Evolutionary conservation across 805 yeast species (phyloP), one percentile per base, ranked within the genome.

Genomic region (Tetrapisispora arboricola): DNA sequence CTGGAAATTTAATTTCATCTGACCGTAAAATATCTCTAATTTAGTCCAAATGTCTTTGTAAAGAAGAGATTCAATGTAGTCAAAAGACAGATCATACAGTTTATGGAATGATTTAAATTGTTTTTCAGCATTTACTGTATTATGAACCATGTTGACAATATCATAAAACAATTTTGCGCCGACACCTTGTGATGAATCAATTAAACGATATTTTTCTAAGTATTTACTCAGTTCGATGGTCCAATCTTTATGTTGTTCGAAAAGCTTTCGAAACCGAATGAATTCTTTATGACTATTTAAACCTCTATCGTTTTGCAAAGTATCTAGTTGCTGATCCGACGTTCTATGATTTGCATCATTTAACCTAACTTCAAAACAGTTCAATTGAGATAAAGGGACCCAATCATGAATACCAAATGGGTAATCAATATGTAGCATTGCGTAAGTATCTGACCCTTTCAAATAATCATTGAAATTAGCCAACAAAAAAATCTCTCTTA

Each of bases 21-120:
- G 47, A 24, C 46, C 39, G 39, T 48, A 41, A 25, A 67, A 35
- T 6, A 47, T 49, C 12, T 56, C 54, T 12, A 75, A 50, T 27
- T 65, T 63, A 2, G 64, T 47, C 92, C 95, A 84, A 6, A 86
- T 54, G 45, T 72, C 74, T 47, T 76, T 82, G 50, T 77, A 81
- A 25, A 85, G 57, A 42, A 78, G 77, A 44, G 70, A 50, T 50
- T 88, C 96, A 13, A 84, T 78, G 49, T 84, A 84, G 41, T 76
- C 76, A 50, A 78, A 80, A 2, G 86, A 66, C 34, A 76, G 65
- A 43, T 66, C 67, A 48, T 67, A 73, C 47, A 76, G 60, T 43
- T 79, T 45, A 3, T 16, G 36, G 13, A 50, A 36, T 3, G 28
- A n/a, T 27, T 40, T 42, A 20, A 57, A 53, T 17, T 39, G 16